Evolutionary conservation across 2,329 filamentous ascomycete species (phyloP).

Genomic region (Colletotrichum acutatum): DNA sequence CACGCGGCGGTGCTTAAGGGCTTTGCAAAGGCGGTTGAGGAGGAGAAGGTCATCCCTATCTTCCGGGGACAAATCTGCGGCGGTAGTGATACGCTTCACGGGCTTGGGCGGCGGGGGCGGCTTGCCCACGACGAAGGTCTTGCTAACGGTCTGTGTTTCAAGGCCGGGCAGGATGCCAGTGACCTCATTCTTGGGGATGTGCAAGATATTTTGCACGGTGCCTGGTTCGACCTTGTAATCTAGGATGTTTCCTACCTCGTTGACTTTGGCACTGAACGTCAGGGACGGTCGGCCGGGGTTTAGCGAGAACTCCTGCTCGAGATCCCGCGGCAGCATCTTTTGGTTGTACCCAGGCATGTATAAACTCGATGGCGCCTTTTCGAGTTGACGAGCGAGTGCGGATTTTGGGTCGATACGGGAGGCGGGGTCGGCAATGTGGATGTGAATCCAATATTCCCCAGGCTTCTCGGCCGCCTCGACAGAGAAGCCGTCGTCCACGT

Average conservation of each 20-base stretch:
- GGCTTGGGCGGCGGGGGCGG: constrained; percentile 40
- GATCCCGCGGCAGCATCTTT: constrained; percentile 64
- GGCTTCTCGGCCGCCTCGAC: constrained; percentile 66
- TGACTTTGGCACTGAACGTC: constrained; percentile 71
- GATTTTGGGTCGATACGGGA: constrained; percentile 73
- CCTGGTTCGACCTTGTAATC: constrained; percentile 66
- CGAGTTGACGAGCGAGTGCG: constrained; percentile 68
- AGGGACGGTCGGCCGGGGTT: constrained; percentile 61
- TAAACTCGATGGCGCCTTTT: constrained; percentile 67
- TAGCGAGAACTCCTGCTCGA: constrained; percentile 64
- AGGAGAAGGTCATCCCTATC: constrained; percentile 59
- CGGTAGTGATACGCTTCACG: constrained; percentile 55
- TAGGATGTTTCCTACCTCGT: constrained; percentile 62
- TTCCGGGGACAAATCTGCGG: constrained; percentile 52
- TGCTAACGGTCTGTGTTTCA: background rate
- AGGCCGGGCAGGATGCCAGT: constrained; percentile 27
- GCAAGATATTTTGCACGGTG: constrained; percentile 64
- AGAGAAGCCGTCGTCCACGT: constrained; percentile 85
- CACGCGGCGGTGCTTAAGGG: constrained; percentile 48
- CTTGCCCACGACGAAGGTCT: constrained; percentile 48
- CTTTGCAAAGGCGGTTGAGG: constrained; percentile 59
- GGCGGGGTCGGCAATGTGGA: constrained; percentile 83
- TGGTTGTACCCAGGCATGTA: constrained; percentile 69
- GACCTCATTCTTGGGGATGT: constrained; percentile 54
- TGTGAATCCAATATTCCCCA: constrained; percentile 77